Evolutionary conservation across 148 eudicot genomes (phyloP).

Genomic region (Vaccinium vitisidaea): DNA sequence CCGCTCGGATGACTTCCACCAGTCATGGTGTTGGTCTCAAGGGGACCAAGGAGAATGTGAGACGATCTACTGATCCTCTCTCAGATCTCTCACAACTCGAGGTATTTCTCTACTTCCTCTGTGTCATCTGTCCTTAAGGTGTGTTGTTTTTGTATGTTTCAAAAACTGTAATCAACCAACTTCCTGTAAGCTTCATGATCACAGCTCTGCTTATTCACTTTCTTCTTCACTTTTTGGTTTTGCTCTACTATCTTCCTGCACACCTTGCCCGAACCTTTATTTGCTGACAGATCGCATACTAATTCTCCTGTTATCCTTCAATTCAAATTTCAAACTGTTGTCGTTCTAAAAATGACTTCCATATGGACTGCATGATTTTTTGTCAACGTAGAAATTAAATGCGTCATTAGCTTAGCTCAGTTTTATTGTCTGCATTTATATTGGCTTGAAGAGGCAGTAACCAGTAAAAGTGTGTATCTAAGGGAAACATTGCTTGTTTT

Average conservation of each 20-base stretch:
- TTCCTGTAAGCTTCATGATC: neutral
- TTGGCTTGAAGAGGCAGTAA: neutral
- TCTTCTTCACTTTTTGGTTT: neutral
- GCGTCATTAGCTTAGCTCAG: neutral
- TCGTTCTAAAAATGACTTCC: neutral
- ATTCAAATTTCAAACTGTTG: neutral
- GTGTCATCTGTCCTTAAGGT: neutral
- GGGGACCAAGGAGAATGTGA: conserved; percentile 34
- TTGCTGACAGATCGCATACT: neutral
- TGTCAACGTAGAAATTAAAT: neutral
- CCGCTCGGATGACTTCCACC: conserved; percentile 55
- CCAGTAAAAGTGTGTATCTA: neutral
- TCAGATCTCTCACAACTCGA: conserved; percentile 87
- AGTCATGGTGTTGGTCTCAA: conserved; percentile 30
- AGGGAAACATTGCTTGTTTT: neutral
- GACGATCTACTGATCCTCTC: conserved; percentile 53
- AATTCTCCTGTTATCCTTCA: neutral
- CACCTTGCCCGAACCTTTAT: neutral
- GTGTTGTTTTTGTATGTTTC: neutral
- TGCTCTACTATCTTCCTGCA: neutral
- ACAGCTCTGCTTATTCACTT: neutral
- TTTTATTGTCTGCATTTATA: neutral
- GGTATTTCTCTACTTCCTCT: conserved; percentile 39
- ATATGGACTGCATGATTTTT: neutral
- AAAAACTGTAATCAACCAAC: neutral